A percentile compares a stretch with the other conserved stretches of the same genome.
phyloP scores from a whole-genome alignment of 441 rosid genomes.

The Corymbia calophylla region DNA sequence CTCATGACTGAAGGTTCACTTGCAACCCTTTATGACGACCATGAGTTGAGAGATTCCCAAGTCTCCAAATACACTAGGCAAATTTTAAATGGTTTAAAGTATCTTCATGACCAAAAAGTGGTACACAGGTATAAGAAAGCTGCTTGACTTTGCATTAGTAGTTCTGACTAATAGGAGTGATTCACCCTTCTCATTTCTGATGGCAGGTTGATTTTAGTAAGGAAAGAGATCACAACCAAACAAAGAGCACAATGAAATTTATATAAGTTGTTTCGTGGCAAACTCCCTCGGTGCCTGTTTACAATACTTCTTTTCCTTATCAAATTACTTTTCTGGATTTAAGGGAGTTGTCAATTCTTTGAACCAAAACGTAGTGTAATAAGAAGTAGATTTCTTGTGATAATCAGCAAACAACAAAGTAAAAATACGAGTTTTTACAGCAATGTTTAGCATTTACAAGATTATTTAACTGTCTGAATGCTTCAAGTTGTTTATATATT shows the following conservation, averaged over 20 bases:
- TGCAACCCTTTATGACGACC: neutral
- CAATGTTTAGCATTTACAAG: neutral
- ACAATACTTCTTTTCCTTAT: neutral
- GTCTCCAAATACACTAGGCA: slow-evolving; percentile 6
- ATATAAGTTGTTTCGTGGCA: neutral
- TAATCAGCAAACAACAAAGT: neutral
- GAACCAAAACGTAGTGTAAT: neutral
- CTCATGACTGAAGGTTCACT: slow-evolving; percentile 1
- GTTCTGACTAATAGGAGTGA: neutral
- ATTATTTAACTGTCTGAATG: too few relatives aligned
- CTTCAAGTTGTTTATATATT: neutral
- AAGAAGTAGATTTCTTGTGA: neutral
- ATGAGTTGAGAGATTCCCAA: neutral
- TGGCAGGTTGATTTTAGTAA: neutral
- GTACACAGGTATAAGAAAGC: neutral
- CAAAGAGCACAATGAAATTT: neutral
- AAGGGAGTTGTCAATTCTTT: neutral
- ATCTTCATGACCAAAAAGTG: slow-evolving; percentile 5
- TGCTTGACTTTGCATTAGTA: neutral
- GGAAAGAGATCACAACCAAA: neutral
- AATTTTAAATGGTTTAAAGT: slow-evolving; percentile 7
- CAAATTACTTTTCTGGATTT: neutral
- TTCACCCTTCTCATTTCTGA: neutral
- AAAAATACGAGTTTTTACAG: neutral
- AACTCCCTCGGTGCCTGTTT: neutral